These are phyloP conservation scores for Aspergillus sp. DNA, from an alignment of 2,329 filamentous ascomycete genomes.

Conservation along the genomic window DNA sequence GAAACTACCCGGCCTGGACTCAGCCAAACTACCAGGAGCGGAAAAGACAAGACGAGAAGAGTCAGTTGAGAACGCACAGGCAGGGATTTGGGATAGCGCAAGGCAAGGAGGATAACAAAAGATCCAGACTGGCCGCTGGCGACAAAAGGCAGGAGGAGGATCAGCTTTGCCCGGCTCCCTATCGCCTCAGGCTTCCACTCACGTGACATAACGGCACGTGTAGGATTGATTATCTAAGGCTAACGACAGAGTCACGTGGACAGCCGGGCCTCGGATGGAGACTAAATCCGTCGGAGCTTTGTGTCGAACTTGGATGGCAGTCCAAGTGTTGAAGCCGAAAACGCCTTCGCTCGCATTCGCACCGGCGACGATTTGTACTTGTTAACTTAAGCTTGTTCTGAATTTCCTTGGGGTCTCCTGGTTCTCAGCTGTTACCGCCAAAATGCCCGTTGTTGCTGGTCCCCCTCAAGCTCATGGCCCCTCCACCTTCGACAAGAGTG, in stretches of 20 bases:
- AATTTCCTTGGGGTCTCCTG: background rate
- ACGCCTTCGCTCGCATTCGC: too few species aligned
- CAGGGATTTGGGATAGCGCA: slow-evolving; percentile 12
- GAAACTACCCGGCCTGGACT: slow-evolving; percentile 22
- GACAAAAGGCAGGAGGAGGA: slow-evolving; percentile 12
- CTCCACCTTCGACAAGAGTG: slow-evolving; percentile 65
- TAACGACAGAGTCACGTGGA: background rate
- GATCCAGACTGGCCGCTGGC: slow-evolving; percentile 15
- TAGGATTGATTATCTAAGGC: slow-evolving; percentile 6
- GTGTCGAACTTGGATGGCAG: background rate
- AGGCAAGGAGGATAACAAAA: background rate
- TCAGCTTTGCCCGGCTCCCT: slow-evolving; percentile 12
- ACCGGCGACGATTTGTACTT: background rate
- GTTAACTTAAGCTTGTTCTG: background rate
- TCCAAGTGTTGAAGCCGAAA: too few species aligned
- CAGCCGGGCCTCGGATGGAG: background rate
- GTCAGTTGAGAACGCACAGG: background rate
- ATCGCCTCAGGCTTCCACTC: slow-evolving; percentile 11
- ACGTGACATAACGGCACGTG: slow-evolving; percentile 11
- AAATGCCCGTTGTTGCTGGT: slow-evolving; percentile 51
- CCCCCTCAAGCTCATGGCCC: slow-evolving; percentile 48
- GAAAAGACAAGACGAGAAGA: too few species aligned
- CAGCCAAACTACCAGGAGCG: slow-evolving; percentile 18
- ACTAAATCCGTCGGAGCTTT: slow-evolving; percentile 1
- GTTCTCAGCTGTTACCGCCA: slow-evolving; percentile 7